Evolutionary conservation across 306 rosid species (phyloP), one percentile per base, ranked within the genome.

Genomic region (Acacia melanoxylon): DNA sequence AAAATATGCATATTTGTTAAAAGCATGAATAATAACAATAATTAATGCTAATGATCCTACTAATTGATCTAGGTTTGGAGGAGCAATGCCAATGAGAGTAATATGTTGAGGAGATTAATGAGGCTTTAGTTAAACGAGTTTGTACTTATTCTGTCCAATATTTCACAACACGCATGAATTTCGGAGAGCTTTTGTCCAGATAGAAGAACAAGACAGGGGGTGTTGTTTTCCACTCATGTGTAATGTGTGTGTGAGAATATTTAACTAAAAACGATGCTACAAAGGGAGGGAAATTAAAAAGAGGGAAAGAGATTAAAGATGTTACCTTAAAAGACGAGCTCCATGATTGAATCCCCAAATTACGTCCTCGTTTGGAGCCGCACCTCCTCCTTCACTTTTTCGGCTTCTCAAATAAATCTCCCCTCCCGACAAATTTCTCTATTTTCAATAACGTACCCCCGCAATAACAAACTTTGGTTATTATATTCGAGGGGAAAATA

Each of bases 311-410:
- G 82, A 84, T 65, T 84, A 85, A 86, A 86, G 84, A 54, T 59
- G 41, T 8, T 27, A 68, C 88, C 86, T 91, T 5, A 81, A 91
- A 85, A 84, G 91, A 54, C 6, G 89, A 61, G 90, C 78, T 71
- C 27, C 86, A 86, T 84, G 90, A 86, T 87, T 87, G 87, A 86
- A 84, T 85, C 89, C 85, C 85, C 69, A 81, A 77, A 44, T 41
- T 85, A 54, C 79, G 83, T 83, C 82, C 80, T 45, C 24, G 6
- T 72, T 56, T 33, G 67, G 68, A 52, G 78, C 88, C 88, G 75
- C 84, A 83, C 67, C 42, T 76, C 78, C 5, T 71, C 84, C 44
- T 65, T 76, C 40, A 11, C 49, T 31, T 41, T 20, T 35, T 16
- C 58, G 41, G 41, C 8, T 27, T 41, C 20, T 7, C n/a, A 35